Evolutionary conservation across 164 flowering plant species (phyloP), one percentile per base, ranked within the genome.

Genomic region (Berberis vulgaris): DNA sequence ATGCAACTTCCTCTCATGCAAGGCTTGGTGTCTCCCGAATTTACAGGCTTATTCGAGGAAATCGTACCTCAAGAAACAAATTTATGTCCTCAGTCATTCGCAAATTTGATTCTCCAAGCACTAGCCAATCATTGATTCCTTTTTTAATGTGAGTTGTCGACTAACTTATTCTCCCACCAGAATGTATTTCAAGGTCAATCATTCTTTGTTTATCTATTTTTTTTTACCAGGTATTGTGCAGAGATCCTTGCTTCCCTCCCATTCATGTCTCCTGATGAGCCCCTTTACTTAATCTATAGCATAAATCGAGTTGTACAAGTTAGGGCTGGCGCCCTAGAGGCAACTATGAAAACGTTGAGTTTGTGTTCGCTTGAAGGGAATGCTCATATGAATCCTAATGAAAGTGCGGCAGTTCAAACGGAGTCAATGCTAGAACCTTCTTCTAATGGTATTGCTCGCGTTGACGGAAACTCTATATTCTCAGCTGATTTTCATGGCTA

Each of bases 231-330:
- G 78, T 89, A 95, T 70, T 91, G 96, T 80, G 74, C 97, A 2
- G 99, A 95, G 74, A 78, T 88, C 45, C 93, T 95, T 70, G 87
- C 97, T 64, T 73, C 82, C 62, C 83, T 95, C 26, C 99, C 97
- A 41, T 91, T 95, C 66, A 68, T 87, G 44, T 63, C 67, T 26
- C 96, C 96, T 63, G 99, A 95, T 77, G 99, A 95, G 72, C 99
- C 99, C 64, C 90, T 95, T 57, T 89, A 95, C 79, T 72, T 95
- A 75, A 75, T 91, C 46, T 89, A 85, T 67, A 63, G 88, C 13
- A 89, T 94, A 65, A 95, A 95, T 77, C 84, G 97, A 70, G 74
- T 95, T n/a, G 64, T 89, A 62, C 99, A 95, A 84, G 93, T 94
- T 11, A 86, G 88, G 64, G 86, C 93, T 67, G 99, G 99, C 26